Conservation (phyloP, 257 asterid species). For the Capsicum baccatum region DNA sequence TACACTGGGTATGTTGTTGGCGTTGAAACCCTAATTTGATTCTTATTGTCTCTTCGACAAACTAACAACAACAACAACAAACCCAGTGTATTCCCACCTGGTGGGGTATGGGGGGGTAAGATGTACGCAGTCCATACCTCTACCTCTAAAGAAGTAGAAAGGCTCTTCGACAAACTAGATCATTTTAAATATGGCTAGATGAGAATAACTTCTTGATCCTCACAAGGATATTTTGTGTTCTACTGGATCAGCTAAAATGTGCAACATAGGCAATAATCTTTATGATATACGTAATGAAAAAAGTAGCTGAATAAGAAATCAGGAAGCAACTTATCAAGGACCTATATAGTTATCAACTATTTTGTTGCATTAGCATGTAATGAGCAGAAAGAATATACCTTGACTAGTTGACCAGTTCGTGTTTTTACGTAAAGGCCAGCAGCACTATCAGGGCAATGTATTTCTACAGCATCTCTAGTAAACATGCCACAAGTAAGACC, state of each 20-base stretch:
- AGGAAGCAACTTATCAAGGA: conserved; percentile 8
- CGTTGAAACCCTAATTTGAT: neutral
- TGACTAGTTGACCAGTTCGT: conserved; percentile 79
- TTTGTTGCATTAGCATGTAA: conserved; percentile 18
- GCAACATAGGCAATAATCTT: conserved; percentile 10
- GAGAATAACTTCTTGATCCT: neutral
- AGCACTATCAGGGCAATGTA: conserved; percentile 70
- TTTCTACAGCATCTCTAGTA: conserved; percentile 63
- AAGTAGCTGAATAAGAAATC: conserved; percentile 11
- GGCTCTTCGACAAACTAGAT: too few species aligned
- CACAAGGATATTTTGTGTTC: neutral
- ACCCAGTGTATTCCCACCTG: too few species aligned
- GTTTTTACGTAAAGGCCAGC: conserved; percentile 93
- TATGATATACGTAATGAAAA: neutral
- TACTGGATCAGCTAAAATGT: conserved; percentile 8
- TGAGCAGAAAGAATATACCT: conserved; percentile 64
- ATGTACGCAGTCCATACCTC: too few species aligned
- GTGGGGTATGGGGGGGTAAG: too few species aligned
- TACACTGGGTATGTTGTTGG: too few species aligned
- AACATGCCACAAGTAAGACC: conserved; percentile 90
- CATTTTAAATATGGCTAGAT: conserved; percentile 1
- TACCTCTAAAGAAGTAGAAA: too few species aligned
- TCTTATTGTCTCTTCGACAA: too few species aligned
- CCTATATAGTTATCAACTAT: neutral
- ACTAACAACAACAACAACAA: too few species aligned